Evolutionary conservation across 345 rosid species (phyloP).

Genomic region (Barbarea vulgaris): DNA sequence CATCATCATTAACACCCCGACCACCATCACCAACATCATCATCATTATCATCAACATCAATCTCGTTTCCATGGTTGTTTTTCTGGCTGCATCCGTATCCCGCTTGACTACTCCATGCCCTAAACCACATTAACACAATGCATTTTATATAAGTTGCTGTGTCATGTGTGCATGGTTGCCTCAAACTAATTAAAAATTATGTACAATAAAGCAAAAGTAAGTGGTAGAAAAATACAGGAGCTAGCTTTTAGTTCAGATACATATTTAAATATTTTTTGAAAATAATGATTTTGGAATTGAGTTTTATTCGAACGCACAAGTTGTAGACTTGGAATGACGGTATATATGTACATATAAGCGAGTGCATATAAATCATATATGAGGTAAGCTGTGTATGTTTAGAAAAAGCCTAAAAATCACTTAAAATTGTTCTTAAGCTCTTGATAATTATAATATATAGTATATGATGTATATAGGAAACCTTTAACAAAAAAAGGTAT

Average conservation of each 20-base stretch:
- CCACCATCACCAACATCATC: constrained; percentile 26
- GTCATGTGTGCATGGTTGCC: constrained; percentile 12
- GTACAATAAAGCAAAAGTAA: background rate
- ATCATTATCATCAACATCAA: constrained; percentile 32
- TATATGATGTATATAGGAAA: background rate
- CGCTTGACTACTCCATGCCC: constrained; percentile 66
- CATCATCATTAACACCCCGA: constrained; percentile 2
- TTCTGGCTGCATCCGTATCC: constrained; percentile 48
- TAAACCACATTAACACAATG: constrained; percentile 30
- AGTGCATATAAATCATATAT: background rate
- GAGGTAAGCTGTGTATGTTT: background rate
- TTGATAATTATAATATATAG: constrained; percentile 7
- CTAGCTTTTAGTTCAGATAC: background rate
- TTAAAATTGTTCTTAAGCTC: background rate
- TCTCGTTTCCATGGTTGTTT: constrained; percentile 36
- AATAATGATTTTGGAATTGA: background rate
- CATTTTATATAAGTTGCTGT: background rate
- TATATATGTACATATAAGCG: constrained; percentile 5
- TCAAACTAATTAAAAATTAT: background rate
- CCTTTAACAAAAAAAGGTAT: background rate
- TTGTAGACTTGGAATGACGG: background rate
- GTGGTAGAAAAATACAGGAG: background rate
- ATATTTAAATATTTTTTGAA: background rate
- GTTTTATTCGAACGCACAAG: background rate
- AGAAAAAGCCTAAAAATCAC: background rate